Base-by-base conservation (phyloP, 306 rosid species). In the Trifolium subterraneum region DNA sequence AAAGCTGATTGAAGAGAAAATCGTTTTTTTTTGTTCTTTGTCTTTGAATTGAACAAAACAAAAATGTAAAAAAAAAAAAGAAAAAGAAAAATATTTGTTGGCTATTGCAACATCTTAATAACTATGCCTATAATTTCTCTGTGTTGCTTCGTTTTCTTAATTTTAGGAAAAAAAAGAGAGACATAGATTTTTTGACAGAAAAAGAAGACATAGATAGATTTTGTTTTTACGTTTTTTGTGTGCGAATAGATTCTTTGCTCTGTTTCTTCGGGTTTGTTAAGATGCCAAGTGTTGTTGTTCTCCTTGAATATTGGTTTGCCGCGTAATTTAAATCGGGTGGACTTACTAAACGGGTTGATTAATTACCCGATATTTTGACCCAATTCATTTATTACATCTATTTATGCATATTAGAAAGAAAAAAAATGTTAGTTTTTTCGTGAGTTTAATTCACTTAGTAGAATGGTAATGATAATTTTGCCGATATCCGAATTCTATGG, bases 241-340 rank as follows among this genome's bases (percentile, higher is more conserved):
- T 7, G 45, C 10, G 25, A 8, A 16, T 78, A 47, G 78, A 77
- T 76, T 71, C 65, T 78, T 78, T 60, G 72, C 61, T 64, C 15
- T 63, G n/a, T 70, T 50, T 56, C 13, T 64, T 73, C 36, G 47
- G 48, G 66, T 79, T 79, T n/a, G 77, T 79, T 60, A 69, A 22
- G 38, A 25, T 42, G 69, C 76, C 83, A 79, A 70, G 69, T 79
- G 83, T 76, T 71, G 3, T 27, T 69, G 15, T 60, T 55, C 64
- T 70, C 90, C 90, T 78, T 74, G 6, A 63, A 72, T 81, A 56
- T 64, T 72, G 92, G 87, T 54, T 88, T 90, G 74, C 91, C 92
- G 85, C 80, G 82, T 81, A 83, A 48, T 61, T 36, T 33, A 12
- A 31, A 56, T 8, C n/a, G 33, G 48, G 29, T 47, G 42, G 51